phyloP scores from a whole-genome alignment of 2,329 filamentous ascomycete genomes.

The Diaporthe caulivora region DNA sequence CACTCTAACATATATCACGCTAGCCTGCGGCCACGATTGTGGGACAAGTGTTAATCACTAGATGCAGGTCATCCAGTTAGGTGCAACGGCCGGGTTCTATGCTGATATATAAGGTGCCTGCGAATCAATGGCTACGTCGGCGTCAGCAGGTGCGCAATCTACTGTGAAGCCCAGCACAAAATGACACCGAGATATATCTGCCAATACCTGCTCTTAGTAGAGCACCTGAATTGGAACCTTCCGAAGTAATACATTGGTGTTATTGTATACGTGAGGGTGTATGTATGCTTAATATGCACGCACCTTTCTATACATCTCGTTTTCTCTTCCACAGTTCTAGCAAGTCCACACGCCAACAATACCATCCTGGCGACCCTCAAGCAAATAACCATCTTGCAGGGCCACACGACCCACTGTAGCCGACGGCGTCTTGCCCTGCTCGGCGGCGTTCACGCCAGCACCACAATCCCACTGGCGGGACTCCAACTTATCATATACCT shows the following conservation, averaged over 20 bases:
- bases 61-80: neutral
- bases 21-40: neutral
- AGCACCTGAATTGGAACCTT: neutral
- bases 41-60: neutral
- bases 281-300: slow-evolving; percentile 32
- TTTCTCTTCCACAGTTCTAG: slow-evolving; percentile 45
- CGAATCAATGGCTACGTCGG: neutral
- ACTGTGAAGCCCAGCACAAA: neutral
- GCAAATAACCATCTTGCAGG: slow-evolving; percentile 92
- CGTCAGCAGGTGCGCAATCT: neutral
- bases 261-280: slow-evolving; percentile 3
- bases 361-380: slow-evolving; percentile 90
- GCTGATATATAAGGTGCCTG: too few species aligned
- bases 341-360: slow-evolving; percentile 93
- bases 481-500: slow-evolving; percentile 98
- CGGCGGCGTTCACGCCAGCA: slow-evolving; percentile 78
- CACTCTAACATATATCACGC: too few species aligned
- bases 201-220: neutral
- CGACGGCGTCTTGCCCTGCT: slow-evolving; percentile 73
- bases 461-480: slow-evolving; percentile 97
- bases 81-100: neutral
- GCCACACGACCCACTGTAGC: slow-evolving; percentile 86
- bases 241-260: slow-evolving; percentile 15
- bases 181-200: neutral
- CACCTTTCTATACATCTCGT: slow-evolving; percentile 18